Base-by-base conservation (phyloP, 2,329 filamentous ascomycete genomes). In the Echinosphaeria canescens region DNA sequence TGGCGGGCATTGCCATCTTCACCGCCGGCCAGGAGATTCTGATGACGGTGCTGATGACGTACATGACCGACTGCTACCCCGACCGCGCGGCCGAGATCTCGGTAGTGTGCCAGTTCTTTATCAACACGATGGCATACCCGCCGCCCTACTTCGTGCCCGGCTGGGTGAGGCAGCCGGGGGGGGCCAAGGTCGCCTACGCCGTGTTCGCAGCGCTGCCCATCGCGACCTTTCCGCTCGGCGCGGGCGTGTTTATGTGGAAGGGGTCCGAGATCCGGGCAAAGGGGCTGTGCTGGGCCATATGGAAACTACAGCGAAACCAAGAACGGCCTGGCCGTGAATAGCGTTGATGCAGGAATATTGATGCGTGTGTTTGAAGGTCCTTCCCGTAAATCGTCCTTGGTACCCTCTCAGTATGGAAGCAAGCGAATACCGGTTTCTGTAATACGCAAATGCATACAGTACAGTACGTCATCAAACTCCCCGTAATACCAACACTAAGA, bases 11-110 rank as follows among this genome's bases (percentile, higher is more conserved):
- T 17, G 26, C 23, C 10, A 17, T 31, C 6, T 31, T 32, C 25
- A 26, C 27, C 10, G 25, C 29, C 16, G 31, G 32, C 13, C 32
- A 33, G 25, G 31, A 35, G 13, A 30, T 34, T 12, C 26, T 34
- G 5, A 29, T 34, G 17, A 35, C 32, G 5, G 30, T 34, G n/a
- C 20, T 30, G 10, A 30, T 34, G 30, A 35, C 34, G 13, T 35
- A 35, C 30, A 33, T 34, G 30, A 28, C 27, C 14, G 32, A 35
- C 26, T 34, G 30, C 30, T 35, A 35, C 20, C 34, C 32, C 4
- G 29, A 26, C 6, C 29, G 30, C 9, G 34, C 32, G 1, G 34
- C 30, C 28, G 34, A 35, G 27, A 28, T 32, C 10, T 23, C 30
- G 12, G 28, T 35, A 16, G 34, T 35, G 11, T 35, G 34, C 28